phyloP scores from a whole-genome alignment of 192 early-diverging fungal genomes.

The Tieghemiomyces parasiticus region DNA sequence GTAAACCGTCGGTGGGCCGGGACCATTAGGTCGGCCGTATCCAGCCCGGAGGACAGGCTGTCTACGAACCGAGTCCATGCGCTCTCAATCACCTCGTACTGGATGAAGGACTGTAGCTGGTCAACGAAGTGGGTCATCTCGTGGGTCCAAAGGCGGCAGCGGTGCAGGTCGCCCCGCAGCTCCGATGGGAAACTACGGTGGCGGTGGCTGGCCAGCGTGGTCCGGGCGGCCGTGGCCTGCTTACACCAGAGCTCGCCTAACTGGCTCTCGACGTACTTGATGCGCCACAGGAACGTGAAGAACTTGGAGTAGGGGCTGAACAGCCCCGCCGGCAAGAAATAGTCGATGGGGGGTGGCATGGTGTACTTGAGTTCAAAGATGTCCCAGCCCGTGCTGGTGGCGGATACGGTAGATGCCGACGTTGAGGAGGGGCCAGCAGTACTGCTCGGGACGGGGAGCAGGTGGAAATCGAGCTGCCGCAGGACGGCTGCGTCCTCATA shows the following conservation, averaged over 20 bases:
- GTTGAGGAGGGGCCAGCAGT: too few relatives aligned
- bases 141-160: constrained; percentile 46
- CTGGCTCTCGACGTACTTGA: constrained; percentile 75
- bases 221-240: constrained; percentile 51
- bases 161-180: constrained; percentile 45
- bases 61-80: constrained; percentile 70
- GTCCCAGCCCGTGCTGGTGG: constrained; percentile 76
- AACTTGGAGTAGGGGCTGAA: constrained; percentile 73
- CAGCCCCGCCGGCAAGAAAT: constrained; percentile 53
- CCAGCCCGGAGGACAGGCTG: constrained; percentile 33
- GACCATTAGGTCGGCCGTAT: constrained; percentile 72
- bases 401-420: too few relatives aligned
- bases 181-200: constrained; percentile 19
- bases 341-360: constrained; percentile 66
- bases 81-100: constrained; percentile 84
- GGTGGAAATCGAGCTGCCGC: constrained; percentile 58
- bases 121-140: constrained; percentile 92
- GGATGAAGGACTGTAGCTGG: constrained; percentile 86
- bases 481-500: constrained; percentile 64
- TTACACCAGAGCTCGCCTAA: constrained; percentile 61
- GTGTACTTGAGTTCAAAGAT: constrained; percentile 83
- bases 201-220: constrained; percentile 14
- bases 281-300: constrained; percentile 75
- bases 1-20: constrained; percentile 67
- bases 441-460: constrained; percentile 29